Evolutionary conservation across 2,329 filamentous ascomycete genomes (phyloP), one percentile per base, ranked within the genome.

Genomic region (Hymenoscyphus scutula): DNA sequence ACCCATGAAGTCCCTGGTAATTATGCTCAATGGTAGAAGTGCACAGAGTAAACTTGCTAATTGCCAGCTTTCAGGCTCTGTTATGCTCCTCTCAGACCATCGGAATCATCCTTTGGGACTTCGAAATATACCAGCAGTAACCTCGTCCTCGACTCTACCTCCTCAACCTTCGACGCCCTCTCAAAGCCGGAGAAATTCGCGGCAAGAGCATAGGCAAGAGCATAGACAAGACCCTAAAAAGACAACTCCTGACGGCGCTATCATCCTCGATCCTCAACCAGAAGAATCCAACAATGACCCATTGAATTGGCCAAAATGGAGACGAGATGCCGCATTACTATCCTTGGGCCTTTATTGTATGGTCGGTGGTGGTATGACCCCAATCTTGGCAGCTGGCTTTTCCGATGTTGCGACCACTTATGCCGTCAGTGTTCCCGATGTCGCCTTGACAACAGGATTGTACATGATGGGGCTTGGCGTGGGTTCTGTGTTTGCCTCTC

Each of bases 391-490:
- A 0, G 94, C 95, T 10, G 94, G 92, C 13, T 98, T 97, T 78
- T 88, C 87, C 34, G 80, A 96, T 53, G 89, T 98, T 13, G 89
- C 92, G 1, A 67, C 81, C 0, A 83, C 82, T 1, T 89, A 89
- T 72, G 65, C 82, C 64, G 84, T 97, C 25, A 81, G 84, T 0
- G 85, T 90, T 17, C 84, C 91, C 32, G 77, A 84, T 58, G 92
- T 97, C 3, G 89, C 94, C 2, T 81, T 96, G 62, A 98, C 94
- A 0, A 97, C 93, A 0, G 93, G 93, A 0, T 78, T 97, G 15
- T 97, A 92, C 78, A 97, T 98, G 93, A 82, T 97, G 84, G 95
- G 95, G 0, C 79, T 98, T 45, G 94, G 93, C 1, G 70, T 97
- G 1, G 94, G 94, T 1, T 92, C 88, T 19, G 88, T 97, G 6